Evolutionary conservation across 306 rosid genomes (phyloP).

Genomic region (Quillaja saponaria): DNA sequence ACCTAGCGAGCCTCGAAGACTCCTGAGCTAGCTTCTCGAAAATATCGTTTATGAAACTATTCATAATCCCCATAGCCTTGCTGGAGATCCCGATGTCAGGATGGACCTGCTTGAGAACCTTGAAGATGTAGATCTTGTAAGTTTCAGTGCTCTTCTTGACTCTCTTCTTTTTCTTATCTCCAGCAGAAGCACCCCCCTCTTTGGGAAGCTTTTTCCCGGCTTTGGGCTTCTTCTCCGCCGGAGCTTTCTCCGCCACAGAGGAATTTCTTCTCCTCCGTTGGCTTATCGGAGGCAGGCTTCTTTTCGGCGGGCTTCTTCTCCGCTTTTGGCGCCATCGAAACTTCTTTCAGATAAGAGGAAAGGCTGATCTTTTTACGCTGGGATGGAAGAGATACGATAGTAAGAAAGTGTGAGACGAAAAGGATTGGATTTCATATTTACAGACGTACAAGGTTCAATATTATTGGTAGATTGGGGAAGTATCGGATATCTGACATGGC

Average conservation of each 20-base stretch:
- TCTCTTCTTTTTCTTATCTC: constrained; percentile 74
- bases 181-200: constrained; percentile 50
- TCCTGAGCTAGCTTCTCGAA: constrained; percentile 86
- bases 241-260: constrained; percentile 44
- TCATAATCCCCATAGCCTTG: constrained; percentile 74
- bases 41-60: constrained; percentile 74
- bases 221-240: constrained; percentile 75
- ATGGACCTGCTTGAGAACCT: constrained; percentile 79
- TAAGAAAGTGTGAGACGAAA: too few relatives aligned
- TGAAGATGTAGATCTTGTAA: constrained; percentile 80
- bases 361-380: too few relatives aligned
- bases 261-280: constrained; percentile 41
- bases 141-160: constrained; percentile 66
- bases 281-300: constrained; percentile 29
- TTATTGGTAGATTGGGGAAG: too few relatives aligned
- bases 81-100: constrained; percentile 60
- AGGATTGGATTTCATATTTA: too few relatives aligned
- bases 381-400: too few relatives aligned
- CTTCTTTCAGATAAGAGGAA: background rate
- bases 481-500: too few relatives aligned
- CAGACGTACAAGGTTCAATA: too few relatives aligned
- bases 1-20: constrained; percentile 58
- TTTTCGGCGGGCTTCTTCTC: constrained; percentile 80
- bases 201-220: constrained; percentile 77
- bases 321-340: constrained; percentile 65